Conservation (phyloP, 805 yeast genomes). For the Kuraishia cidri region DNA sequence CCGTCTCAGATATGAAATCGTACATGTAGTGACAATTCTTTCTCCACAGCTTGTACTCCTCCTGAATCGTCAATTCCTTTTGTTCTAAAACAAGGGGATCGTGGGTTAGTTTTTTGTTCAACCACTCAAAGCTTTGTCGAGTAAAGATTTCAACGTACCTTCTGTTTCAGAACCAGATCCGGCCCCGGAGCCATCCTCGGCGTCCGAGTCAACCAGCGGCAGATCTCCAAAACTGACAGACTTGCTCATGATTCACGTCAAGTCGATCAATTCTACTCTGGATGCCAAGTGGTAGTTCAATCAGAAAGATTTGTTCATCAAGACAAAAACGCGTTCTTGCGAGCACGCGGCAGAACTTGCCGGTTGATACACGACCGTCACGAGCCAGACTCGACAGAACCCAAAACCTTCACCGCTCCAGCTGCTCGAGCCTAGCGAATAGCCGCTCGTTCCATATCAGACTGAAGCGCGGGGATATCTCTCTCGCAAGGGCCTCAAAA, state of each 20-base stretch:
- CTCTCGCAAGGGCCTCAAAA: slow-evolving; percentile 16
- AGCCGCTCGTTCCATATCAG: neutral
- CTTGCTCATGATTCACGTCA: no score
- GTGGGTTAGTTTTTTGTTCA: neutral
- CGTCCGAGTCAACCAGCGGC: slow-evolving; percentile 7
- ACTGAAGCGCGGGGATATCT: slow-evolving; percentile 1
- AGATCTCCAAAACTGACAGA: no score
- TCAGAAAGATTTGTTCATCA: no score
- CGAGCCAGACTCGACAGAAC: no score
- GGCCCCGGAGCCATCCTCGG: slow-evolving; percentile 7
- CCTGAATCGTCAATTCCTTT: slow-evolving; percentile 36
- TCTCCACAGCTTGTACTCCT: slow-evolving; percentile 74
- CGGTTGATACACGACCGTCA: no score
- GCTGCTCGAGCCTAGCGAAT: neutral
- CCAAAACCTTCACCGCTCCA: no score
- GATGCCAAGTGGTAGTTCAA: no score
- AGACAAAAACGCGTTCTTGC: no score
- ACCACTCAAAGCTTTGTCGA: neutral
- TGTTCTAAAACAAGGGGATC: no score
- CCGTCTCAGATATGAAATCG: slow-evolving; percentile 74
- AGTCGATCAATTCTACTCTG: no score
- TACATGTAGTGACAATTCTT: slow-evolving; percentile 77
- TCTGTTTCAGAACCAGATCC: neutral
- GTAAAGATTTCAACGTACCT: neutral
- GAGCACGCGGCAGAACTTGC: no score